These are phyloP conservation scores for Nematodospora valgi DNA, from an alignment of 805 yeast genomes.

Conservation along the genomic window DNA sequence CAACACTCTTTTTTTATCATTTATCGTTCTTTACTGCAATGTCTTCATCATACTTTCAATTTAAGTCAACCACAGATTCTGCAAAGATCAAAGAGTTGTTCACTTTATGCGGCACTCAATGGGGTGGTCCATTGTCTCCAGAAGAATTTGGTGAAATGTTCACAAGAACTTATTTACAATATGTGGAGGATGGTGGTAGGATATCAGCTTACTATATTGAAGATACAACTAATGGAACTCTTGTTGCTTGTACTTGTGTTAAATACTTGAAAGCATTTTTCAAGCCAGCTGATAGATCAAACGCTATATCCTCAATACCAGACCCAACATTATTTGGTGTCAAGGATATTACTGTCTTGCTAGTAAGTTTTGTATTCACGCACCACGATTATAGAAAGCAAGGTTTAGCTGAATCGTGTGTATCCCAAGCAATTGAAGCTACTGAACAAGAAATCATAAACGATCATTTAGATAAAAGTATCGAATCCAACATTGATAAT, in stretches of 20 bases:
- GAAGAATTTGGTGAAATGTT: conserved; percentile 22
- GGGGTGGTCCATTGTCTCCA: conserved; percentile 16
- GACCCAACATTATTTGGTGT: conserved; percentile 32
- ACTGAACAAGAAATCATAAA: conserved; percentile 29
- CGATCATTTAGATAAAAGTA: conserved; percentile 20
- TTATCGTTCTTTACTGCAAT: no score
- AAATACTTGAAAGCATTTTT: conserved; percentile 24
- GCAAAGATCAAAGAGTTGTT: conserved; percentile 18
- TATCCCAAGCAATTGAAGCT: conserved; percentile 24
- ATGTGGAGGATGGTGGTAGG: conserved; percentile 14
- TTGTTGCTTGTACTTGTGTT: conserved; percentile 22
- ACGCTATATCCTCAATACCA: conserved; percentile 25
- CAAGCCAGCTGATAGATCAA: conserved; percentile 23
- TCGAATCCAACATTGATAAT: conserved; percentile 22
- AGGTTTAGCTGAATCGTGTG: conserved; percentile 27
- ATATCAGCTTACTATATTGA: conserved; percentile 25
- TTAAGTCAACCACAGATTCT: conserved; percentile 20
- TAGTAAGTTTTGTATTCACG: conserved; percentile 26
- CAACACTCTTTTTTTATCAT: no score
- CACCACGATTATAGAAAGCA: conserved; percentile 20
- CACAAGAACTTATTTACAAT: conserved; percentile 7
- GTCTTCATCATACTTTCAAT: conserved; percentile 2
- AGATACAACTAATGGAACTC: conserved; percentile 16
- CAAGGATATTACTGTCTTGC: conserved; percentile 23
- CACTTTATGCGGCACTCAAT: conserved; percentile 21